Percentiles rank a stretch among this genome's conserved stretches.
Conservation (phyloP, 140 eudicot species). For the Senecio squalidus region DNA sequence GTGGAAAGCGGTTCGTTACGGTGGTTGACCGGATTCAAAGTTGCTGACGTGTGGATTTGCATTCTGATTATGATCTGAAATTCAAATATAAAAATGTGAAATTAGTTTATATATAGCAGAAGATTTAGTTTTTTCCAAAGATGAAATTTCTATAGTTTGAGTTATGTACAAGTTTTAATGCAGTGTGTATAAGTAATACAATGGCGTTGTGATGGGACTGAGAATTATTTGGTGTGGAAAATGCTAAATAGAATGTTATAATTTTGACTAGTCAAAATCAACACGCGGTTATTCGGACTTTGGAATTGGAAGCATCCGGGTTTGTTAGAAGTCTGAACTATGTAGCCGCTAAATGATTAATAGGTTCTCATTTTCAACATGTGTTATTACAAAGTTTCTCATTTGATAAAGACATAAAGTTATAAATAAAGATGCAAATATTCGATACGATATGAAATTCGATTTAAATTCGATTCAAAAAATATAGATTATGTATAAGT, state of each 20-base stretch:
- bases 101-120: background rate
- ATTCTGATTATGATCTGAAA: slow-evolving; percentile 1
- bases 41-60: slow-evolving; percentile 24
- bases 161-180: background rate
- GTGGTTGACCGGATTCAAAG: slow-evolving; percentile 27
- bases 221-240: slow-evolving; percentile 12
- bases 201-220: background rate
- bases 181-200: background rate
- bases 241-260: background rate
- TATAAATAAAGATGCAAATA: no score
- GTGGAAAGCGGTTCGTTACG: slow-evolving; percentile 15
- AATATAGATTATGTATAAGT: no score
- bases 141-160: background rate
- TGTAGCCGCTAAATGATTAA: background rate
- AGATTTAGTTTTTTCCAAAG: slow-evolving; percentile 2
- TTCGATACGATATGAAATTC: no score
- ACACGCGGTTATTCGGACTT: slow-evolving; percentile 20
- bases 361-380: no score
- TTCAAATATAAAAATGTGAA: background rate
- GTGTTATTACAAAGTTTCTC: no score
- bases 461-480: no score
- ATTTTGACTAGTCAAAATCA: slow-evolving; percentile 13
- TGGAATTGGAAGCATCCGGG: slow-evolving; percentile 27
- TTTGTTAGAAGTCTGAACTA: background rate
- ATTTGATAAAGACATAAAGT: no score